Evolutionary conservation across 2,329 filamentous ascomycete genomes (phyloP).

Genomic region (Aurifilum marmelostoma): DNA sequence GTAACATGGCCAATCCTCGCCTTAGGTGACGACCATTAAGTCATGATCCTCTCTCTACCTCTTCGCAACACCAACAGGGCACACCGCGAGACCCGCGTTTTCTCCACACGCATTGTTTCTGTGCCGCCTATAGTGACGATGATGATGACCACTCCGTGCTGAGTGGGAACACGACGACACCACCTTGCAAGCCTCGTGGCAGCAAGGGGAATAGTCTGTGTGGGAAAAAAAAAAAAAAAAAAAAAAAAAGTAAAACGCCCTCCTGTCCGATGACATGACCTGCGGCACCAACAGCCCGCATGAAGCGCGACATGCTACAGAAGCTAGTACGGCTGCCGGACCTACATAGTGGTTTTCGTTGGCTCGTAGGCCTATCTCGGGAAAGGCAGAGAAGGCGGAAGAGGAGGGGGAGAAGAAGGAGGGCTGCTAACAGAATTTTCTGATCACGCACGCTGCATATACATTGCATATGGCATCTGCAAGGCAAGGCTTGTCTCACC

Average conservation of each 20-base stretch:
- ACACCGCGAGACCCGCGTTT: neutral
- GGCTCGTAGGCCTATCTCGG: neutral
- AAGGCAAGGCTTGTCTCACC: neutral
- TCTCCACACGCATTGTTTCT: constrained; percentile 2
- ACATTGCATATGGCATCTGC: constrained; percentile 5
- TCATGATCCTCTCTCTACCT: neutral
- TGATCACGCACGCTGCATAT: constrained; percentile 14
- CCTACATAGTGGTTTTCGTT: neutral
- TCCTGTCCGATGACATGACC: neutral
- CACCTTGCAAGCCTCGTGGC: neutral
- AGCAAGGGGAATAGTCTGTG: neutral
- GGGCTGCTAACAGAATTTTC: constrained; percentile 9
- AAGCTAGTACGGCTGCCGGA: neutral
- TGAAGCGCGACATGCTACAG: neutral
- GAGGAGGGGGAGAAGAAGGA: too few species aligned
- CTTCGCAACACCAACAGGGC: neutral
- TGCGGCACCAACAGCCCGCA: neutral
- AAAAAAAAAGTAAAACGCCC: neutral
- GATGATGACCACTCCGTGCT: neutral
- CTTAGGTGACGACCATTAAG: neutral
- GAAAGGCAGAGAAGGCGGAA: too few species aligned
- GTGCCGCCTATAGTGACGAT: neutral
- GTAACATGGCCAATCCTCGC: neutral
- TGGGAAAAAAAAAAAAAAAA: neutral
- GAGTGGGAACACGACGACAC: neutral